Conservation (phyloP, 2,329 filamentous ascomycete genomes). For the Pyrenochaeta sp. region DNA sequence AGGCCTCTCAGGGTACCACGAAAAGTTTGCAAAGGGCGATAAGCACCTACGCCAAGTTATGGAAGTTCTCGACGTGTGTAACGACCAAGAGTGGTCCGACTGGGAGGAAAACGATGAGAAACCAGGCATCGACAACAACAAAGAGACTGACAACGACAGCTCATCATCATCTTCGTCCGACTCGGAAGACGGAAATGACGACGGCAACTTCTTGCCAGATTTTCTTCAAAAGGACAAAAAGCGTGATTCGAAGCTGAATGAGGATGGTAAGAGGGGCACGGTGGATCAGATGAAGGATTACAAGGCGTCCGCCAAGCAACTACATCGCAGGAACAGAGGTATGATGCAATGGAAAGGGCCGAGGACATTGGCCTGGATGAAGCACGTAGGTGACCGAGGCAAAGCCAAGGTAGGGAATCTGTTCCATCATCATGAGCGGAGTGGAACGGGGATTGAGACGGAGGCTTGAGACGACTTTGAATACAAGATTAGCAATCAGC, state of each 20-base stretch:
- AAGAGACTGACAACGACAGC: conserved; percentile 46
- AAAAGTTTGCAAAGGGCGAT: conserved; percentile 63
- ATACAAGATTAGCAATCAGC: too few species aligned
- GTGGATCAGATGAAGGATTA: conserved; percentile 66
- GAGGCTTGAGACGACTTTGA: conserved; percentile 58
- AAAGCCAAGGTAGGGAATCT: conserved; percentile 54
- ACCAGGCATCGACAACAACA: conserved; percentile 15
- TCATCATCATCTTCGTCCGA: conserved; percentile 28
- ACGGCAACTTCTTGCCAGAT: conserved; percentile 29
- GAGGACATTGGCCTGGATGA: conserved; percentile 65
- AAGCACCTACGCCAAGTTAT: conserved; percentile 66
- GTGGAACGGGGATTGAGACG: conserved; percentile 69
- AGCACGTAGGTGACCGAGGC: conserved; percentile 65
- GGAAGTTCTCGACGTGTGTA: conserved; percentile 69
- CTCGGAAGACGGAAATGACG: conserved; percentile 28
- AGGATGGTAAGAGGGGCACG: conserved; percentile 55
- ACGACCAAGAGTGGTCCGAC: conserved; percentile 62
- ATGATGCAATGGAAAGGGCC: conserved; percentile 77
- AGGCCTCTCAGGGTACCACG: conserved; percentile 68
- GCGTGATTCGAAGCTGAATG: conserved; percentile 31
- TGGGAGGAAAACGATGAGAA: conserved; percentile 34
- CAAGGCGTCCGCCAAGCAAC: conserved; percentile 36
- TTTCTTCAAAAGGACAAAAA: conserved; percentile 36
- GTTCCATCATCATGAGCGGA: conserved; percentile 66
- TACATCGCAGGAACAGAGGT: conserved; percentile 66